Percentiles rank a stretch among this genome's conserved stretches.
Conservation (phyloP, 2,329 filamentous ascomycete species). For the Rhynchosporium agropyri region DNA sequence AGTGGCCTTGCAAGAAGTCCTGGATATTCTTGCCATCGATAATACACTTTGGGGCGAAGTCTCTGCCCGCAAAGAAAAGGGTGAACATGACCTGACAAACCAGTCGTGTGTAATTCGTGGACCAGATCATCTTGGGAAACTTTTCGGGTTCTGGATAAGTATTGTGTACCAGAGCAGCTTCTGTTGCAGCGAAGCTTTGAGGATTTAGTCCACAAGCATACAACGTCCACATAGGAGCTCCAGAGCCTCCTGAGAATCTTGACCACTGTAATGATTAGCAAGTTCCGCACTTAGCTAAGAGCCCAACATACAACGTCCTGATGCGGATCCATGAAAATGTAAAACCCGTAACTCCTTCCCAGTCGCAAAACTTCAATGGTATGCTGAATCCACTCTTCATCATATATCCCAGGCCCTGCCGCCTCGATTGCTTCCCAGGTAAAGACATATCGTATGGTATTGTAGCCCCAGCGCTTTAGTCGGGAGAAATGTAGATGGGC, state of each 20-base stretch:
- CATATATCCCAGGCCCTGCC: conserved; percentile 85
- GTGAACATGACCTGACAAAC: conserved; percentile 91
- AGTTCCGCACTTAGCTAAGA: neutral
- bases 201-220: conserved; percentile 94
- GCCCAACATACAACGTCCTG: conserved; percentile 80
- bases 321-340: conserved; percentile 97
- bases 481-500: conserved; percentile 85
- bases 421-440: conserved; percentile 99
- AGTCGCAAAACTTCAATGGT: conserved; percentile 83
- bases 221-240: conserved; percentile 95
- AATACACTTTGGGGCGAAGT: conserved; percentile 94
- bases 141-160: conserved; percentile 81
- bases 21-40: conserved; percentile 96
- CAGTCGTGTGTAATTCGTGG: conserved; percentile 90
- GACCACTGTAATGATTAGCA: conserved; percentile 67
- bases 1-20: conserved; percentile 89
- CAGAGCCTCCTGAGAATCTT: conserved; percentile 88
- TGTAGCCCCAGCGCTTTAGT: conserved; percentile 88
- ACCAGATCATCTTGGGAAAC: conserved; percentile 99
- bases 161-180: conserved; percentile 94
- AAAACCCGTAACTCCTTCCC: conserved; percentile 90
- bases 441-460: conserved; percentile 94
- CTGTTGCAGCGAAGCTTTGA: conserved; percentile 78
- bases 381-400: conserved; percentile 90
- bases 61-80: conserved; percentile 85